phyloP scores from a whole-genome alignment of 495 filamentous ascomycete species.

The Aspergillus nidulans region DNA sequence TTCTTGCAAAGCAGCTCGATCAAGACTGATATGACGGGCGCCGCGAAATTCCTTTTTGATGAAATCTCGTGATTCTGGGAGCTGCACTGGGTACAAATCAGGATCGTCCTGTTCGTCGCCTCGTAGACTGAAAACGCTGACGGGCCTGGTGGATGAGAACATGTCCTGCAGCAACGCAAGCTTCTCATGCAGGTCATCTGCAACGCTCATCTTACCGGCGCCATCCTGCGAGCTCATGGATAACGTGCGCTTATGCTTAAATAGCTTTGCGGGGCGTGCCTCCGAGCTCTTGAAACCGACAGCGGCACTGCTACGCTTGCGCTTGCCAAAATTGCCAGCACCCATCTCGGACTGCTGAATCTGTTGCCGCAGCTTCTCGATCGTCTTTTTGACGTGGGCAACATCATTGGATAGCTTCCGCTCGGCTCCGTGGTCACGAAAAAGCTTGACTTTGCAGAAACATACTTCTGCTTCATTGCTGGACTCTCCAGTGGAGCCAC shows the following conservation, averaged over 20 bases:
- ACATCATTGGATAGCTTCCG: slow-evolving; percentile 92
- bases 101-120: slow-evolving; percentile 86
- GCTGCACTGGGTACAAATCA: slow-evolving; percentile 42
- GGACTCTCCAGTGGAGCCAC: slow-evolving; percentile 40
- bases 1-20: slow-evolving; percentile 40
- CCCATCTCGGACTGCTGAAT: slow-evolving; percentile 84
- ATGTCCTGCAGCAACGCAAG: slow-evolving; percentile 84
- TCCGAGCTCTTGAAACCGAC: slow-evolving; percentile 44
- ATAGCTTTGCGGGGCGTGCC: slow-evolving; percentile 65
- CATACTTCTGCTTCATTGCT: slow-evolving; percentile 60
- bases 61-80: not conserved
- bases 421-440: slow-evolving; percentile 94
- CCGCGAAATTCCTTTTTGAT: slow-evolving; percentile 13
- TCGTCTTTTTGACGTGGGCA: slow-evolving; percentile 88
- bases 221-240: slow-evolving; percentile 88
- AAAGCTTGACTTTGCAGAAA: slow-evolving; percentile 95
- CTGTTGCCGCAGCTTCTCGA: slow-evolving; percentile 90
- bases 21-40: slow-evolving; percentile 54
- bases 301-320: slow-evolving; percentile 64
- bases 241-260: slow-evolving; percentile 92
- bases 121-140: slow-evolving; percentile 78
- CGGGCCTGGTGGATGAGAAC: slow-evolving; percentile 86
- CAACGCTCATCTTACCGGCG: slow-evolving; percentile 58
- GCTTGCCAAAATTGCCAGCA: slow-evolving; percentile 81
- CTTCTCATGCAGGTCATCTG: slow-evolving; percentile 87